These are phyloP conservation scores for Anthostomella pinea DNA, from an alignment of 2,329 filamentous ascomycete species.

Conservation along the genomic window DNA sequence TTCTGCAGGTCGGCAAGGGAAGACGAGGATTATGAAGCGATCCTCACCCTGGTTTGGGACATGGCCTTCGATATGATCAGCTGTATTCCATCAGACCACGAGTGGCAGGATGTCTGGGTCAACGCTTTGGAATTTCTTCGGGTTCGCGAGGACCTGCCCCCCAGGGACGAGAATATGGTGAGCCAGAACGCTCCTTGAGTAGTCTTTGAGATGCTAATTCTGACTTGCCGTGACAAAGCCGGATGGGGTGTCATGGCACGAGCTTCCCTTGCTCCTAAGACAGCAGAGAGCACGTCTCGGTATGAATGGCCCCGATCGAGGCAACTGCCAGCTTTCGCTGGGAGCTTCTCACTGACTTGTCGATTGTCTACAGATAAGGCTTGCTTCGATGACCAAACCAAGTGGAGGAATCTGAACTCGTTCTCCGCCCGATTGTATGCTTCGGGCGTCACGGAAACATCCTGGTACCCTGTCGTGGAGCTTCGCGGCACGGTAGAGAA, in stretches of 20 bases:
- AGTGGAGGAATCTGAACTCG: constrained; percentile 2
- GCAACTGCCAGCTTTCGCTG: neutral
- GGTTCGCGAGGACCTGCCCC: neutral
- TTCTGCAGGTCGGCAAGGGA: constrained; percentile 3
- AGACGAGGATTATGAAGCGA: neutral
- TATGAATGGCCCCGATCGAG: too few species aligned
- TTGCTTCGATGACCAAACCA: neutral
- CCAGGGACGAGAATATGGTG: constrained; percentile 1
- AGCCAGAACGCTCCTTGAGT: neutral
- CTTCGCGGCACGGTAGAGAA: constrained; percentile 1
- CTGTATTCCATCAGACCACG: constrained; percentile 1
- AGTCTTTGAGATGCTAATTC: neutral
- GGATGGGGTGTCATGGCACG: too few species aligned
- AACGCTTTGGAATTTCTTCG: constrained; percentile 1
- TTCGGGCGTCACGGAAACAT: neutral
- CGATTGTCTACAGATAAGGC: neutral
- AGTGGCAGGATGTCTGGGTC: constrained; percentile 5
- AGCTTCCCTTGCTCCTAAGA: too few species aligned
- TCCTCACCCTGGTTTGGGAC: neutral
- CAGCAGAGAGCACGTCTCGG: too few species aligned
- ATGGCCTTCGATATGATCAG: constrained; percentile 1
- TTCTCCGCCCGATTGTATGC: constrained; percentile 1
- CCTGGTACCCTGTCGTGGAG: neutral
- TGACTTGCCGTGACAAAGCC: neutral
- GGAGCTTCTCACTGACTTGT: neutral